These are phyloP conservation scores for Prototheca wickerhamii DNA, from an alignment of 163 green algal species.

Conservation along the genomic window DNA sequence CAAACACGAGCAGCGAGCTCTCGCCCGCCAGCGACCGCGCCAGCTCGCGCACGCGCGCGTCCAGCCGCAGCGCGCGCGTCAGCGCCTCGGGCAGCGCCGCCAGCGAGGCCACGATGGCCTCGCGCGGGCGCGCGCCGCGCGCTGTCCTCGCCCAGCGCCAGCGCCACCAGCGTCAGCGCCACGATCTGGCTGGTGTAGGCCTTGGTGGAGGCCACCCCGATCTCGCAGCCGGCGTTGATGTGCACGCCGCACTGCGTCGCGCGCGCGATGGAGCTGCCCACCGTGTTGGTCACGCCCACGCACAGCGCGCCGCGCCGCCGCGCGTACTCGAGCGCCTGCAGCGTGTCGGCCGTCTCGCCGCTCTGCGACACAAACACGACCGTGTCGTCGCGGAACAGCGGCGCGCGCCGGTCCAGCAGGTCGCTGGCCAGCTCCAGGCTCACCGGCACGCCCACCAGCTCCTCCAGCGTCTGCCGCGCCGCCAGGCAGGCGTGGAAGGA, in stretches of 20 bases:
- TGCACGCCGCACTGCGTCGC: conserved; percentile 88
- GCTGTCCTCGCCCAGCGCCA: conserved; percentile 81
- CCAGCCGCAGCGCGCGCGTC: conserved; percentile 49
- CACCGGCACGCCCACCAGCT: conserved; percentile 67
- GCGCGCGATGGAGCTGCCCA: conserved; percentile 82
- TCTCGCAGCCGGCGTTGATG: conserved; percentile 95
- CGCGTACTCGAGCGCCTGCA: conserved; percentile 77
- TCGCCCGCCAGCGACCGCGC: conserved; percentile 69
- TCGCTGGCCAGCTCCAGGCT: conserved; percentile 87
- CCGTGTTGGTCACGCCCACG: conserved; percentile 96
- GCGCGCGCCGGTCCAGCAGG: conserved; percentile 71
- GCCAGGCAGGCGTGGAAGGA: conserved; percentile 87
- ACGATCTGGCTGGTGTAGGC: conserved; percentile 95
- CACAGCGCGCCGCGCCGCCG: conserved; percentile 72
- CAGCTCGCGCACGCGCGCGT: conserved; percentile 66
- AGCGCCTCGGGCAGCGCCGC: conserved; percentile 50
- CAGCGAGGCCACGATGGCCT: conserved; percentile 81
- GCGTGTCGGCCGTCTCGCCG: conserved; percentile 95
- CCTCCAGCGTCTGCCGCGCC: conserved; percentile 69
- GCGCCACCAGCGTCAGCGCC: conserved; percentile 84
- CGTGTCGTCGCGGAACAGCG: conserved; percentile 80
- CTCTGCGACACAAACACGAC: conserved; percentile 88
- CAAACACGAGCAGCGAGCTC: conserved; percentile 87
- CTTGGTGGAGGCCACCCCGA: conserved; percentile 91
- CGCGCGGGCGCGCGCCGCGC: conserved; percentile 58